Base-by-base conservation (phyloP, 129 eudicot species). In the Ambrosia trifida region DNA sequence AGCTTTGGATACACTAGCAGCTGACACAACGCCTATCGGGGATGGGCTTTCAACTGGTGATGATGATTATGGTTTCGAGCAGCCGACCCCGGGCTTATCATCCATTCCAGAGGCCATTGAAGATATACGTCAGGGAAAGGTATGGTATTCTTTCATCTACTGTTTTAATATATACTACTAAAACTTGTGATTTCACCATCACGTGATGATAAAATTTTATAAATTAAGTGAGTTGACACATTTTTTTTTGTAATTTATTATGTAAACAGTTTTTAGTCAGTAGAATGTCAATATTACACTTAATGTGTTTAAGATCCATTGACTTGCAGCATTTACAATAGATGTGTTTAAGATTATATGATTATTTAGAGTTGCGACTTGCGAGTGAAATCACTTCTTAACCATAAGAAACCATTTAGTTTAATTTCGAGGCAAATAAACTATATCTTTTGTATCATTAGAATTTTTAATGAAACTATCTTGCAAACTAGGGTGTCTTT, bases 111-210 rank as follows among this genome's bases (percentile, higher is more conserved):
- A 90, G 33, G 97, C 97, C n/a, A 83, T 87, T 50, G 89, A 87
- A 79, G 97, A 87, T 72, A 85, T 90, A 69, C 88, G 86, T 4
- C 81, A 83, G 49, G 97, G 97, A 68, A 90, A 88, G 91, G 97
- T 88, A 57, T 59, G 72, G 73, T 66, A 19, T 57, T 66, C 30
- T 18, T 36, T 54, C 53, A 20, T 30, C 45, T 61, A 33, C 32
- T 70, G 16, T 18, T 19, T n/a, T 59, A 0, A 3, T 18, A 8
- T 36, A 38, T 12, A 2, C 36, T 19, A 12, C 49, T 13, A 30
- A 20, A 36, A 38, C 0, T 32, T 54, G 11, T 38, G 16, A 20
- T 63, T 63, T 50, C 5, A n/a, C 12, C 12, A 72, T 72, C 4
- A 11, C 2, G 0, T 36, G 41, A 36, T 36, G 41, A 36, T 36